phyloP scores from a whole-genome alignment of 768 basidiomycete genomes.

The Russula brevipes region DNA sequence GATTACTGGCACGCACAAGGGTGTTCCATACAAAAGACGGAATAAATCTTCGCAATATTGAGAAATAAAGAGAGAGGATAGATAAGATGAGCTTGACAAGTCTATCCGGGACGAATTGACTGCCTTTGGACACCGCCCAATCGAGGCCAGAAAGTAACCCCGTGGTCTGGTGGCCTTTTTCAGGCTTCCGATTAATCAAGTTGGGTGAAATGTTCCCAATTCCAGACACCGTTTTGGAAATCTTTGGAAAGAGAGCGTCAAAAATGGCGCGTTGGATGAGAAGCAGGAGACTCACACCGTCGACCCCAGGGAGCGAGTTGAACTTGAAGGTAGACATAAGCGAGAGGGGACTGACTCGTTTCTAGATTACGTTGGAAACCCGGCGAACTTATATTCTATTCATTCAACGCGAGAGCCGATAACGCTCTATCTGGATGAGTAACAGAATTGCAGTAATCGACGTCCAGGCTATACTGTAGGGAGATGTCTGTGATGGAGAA shows the following conservation, averaged over 20 bases:
- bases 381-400: conserved; percentile 4
- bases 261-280: not conserved
- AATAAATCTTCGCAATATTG: conserved; percentile 5
- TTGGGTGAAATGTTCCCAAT: not conserved
- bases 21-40: not conserved
- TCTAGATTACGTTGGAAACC: not conserved
- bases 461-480: not conserved
- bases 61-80: not conserved
- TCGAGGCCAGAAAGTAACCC: conserved; percentile 1
- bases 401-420: not conserved
- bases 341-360: not conserved
- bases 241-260: not conserved
- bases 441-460: not conserved
- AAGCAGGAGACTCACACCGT: not conserved
- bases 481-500: not conserved
- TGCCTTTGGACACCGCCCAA: not conserved
- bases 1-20: not conserved
- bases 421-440: not conserved
- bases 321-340: conserved; percentile 7
- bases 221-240: not conserved
- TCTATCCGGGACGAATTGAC: not conserved
- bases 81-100: not conserved
- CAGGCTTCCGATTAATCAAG: not conserved
- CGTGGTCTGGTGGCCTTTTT: not conserved
- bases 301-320: not conserved